phyloP scores from a whole-genome alignment of 495 filamentous ascomycete species.

The Annulohypoxylon maeteangense region DNA sequence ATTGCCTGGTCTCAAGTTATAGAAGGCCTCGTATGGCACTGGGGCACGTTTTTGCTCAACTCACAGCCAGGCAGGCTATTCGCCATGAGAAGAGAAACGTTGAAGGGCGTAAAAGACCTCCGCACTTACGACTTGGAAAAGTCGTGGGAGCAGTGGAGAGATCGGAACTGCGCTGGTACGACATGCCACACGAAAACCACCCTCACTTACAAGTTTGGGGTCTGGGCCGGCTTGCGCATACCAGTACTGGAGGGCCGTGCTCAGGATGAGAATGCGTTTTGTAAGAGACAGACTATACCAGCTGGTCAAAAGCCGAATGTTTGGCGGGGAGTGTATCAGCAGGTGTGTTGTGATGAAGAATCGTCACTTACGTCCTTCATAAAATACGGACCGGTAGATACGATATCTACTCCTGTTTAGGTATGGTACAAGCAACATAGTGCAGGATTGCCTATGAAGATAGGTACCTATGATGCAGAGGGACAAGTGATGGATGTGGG shows the following conservation, averaged over 20 bases:
- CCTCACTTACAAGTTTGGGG: too few relatives aligned
- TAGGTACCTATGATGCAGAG: too few relatives aligned
- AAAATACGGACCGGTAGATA: not conserved
- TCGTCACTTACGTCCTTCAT: not conserved
- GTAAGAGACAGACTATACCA: not conserved
- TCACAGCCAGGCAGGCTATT: conserved; percentile 22
- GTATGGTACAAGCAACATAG: not conserved
- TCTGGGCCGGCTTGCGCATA: not conserved
- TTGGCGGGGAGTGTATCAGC: conserved; percentile 22
- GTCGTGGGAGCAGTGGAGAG: conserved; percentile 35
- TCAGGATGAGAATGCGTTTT: conserved; percentile 11
- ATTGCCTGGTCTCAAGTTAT: not conserved
- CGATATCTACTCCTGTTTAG: too few relatives aligned
- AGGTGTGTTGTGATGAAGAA: conserved; percentile 24
- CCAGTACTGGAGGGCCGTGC: conserved; percentile 5
- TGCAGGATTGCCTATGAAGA: not conserved
- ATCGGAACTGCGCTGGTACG: conserved; percentile 36
- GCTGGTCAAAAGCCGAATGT: not conserved
- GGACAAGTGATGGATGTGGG: not conserved
- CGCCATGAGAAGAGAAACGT: not conserved
- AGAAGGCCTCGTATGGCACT: conserved; percentile 4
- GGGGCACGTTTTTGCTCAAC: not conserved
- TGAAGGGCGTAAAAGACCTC: not conserved
- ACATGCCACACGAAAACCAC: too few relatives aligned
- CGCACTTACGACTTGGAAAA: not conserved